Conservation (phyloP, 345 rosid genomes). For the Hibiscus trionum region DNA sequence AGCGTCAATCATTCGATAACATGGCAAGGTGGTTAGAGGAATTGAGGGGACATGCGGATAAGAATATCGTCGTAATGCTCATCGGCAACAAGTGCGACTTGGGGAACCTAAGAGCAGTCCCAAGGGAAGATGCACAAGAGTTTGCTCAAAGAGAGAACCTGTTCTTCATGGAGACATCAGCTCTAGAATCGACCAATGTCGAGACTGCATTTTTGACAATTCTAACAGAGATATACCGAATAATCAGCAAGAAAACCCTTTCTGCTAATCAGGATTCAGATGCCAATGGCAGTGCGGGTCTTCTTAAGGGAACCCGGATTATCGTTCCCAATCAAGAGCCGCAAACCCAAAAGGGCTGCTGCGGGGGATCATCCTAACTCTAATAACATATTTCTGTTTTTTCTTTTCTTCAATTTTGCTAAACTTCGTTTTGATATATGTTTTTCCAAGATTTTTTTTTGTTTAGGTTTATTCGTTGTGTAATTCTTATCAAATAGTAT, state of each 20-base stretch:
- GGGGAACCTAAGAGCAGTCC: slow-evolving; percentile 57
- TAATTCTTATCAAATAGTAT: neutral
- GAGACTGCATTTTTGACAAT: slow-evolving; percentile 57
- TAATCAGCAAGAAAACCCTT: slow-evolving; percentile 67
- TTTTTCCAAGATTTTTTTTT: neutral
- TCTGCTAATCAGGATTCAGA: slow-evolving; percentile 32
- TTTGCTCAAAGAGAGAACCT: slow-evolving; percentile 69
- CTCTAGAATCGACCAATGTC: slow-evolving; percentile 62
- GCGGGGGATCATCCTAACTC: slow-evolving; percentile 31
- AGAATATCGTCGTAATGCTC: slow-evolving; percentile 59
- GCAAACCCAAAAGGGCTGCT: slow-evolving; percentile 33
- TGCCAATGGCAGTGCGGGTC: slow-evolving; percentile 26
- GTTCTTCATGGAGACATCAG: slow-evolving; percentile 69
- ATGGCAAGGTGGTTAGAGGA: slow-evolving; percentile 72
- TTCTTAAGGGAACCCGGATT: slow-evolving; percentile 56
- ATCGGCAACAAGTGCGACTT: slow-evolving; percentile 66
- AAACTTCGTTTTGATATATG: neutral
- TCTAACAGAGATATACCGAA: slow-evolving; percentile 53
- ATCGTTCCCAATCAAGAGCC: slow-evolving; percentile 46
- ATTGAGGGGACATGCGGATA: slow-evolving; percentile 60
- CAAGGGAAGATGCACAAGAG: slow-evolving; percentile 57
- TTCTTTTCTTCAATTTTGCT: neutral
- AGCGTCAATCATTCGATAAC: slow-evolving; percentile 65
- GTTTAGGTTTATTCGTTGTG: neutral
- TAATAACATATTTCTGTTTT: neutral